Conservation (phyloP, 345 rosid species). For the Linum lewisii region DNA sequence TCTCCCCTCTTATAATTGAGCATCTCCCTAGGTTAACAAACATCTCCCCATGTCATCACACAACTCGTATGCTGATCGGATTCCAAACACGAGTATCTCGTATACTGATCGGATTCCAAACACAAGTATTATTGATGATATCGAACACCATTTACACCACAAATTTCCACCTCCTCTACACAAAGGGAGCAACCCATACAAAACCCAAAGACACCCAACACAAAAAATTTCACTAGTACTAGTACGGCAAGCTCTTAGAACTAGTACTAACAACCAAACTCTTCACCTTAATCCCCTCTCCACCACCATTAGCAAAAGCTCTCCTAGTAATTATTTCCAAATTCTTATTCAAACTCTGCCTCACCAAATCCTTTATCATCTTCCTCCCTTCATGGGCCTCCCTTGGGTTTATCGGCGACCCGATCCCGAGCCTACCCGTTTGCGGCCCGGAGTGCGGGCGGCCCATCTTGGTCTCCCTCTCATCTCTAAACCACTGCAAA, state of each 20-base stretch:
- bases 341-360: constrained; percentile 75
- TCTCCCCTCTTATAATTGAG: no score
- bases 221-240: no score
- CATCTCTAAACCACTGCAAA: constrained; percentile 90
- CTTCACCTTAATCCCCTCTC: constrained; percentile 43
- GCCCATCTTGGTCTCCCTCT: constrained; percentile 67
- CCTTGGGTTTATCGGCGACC: constrained; percentile 46
- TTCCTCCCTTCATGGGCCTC: constrained; percentile 56
- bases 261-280: constrained; percentile 69
- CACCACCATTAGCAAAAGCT: constrained; percentile 29
- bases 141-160: no score
- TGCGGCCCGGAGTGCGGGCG: constrained; percentile 97
- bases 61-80: no score
- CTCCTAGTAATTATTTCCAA: constrained; percentile 76
- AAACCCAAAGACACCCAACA: no score
- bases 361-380: constrained; percentile 72
- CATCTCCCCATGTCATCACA: no score
- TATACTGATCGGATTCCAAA: no score
- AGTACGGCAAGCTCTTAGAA: constrained; percentile 86
- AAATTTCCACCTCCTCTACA: no score
- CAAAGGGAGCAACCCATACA: no score
- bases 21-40: no score
- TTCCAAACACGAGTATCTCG: no score
- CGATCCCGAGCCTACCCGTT: constrained; percentile 37
- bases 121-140: no score